Evolutionary conservation across 1,139 yeast species (phyloP), one percentile per base, ranked within the genome.

Genomic region (Nakaseomyces glabratus): DNA sequence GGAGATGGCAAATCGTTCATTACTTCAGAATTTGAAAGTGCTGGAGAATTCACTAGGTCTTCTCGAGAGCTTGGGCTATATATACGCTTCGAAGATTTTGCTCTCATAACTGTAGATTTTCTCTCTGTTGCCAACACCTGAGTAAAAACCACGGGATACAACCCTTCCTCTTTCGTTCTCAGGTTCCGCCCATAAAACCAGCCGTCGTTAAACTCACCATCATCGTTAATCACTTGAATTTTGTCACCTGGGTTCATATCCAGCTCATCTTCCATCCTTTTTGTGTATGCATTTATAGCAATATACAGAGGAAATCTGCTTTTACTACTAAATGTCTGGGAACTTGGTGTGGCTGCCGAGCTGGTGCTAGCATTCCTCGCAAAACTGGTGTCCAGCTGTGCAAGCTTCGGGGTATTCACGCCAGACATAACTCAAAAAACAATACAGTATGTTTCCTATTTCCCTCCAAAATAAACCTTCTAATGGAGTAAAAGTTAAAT

Each of bases 171-270:
- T 36, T 74, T 73, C 1, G 90, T 77, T 35, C 72, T 56, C 36
- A 82, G 57, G 48, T 88, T 86, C 42, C 78, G 78, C 5, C 97
- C 95, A 80, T 72, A 74, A 53, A 78, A 90, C 99, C 99, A 90
- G n/a, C 97, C 97, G 58, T 90, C 99, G 47, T 85, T 82, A 58
- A 82, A 90, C 51, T 84, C 96, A 43, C 79, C 73, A 60, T 90
- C 99, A 57, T 86, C 95, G 30, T 93, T 84, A 20, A 93, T 70
- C n/a, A 90, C 86, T 56, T 86, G 94, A 38, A 93, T 71, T 46
- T 76, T 79, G 52, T 90, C 97, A 20, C 97, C 97, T 15, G 82
- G 75, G 35, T 68, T 70, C 47, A 90, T 68, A 33, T 78, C 74
- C 30, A 90, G 64, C 60, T 90, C 99, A 58, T 93, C 98, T 17